Conservation (phyloP, 2,329 filamentous ascomycete species). For the Xylaria sp. region DNA sequence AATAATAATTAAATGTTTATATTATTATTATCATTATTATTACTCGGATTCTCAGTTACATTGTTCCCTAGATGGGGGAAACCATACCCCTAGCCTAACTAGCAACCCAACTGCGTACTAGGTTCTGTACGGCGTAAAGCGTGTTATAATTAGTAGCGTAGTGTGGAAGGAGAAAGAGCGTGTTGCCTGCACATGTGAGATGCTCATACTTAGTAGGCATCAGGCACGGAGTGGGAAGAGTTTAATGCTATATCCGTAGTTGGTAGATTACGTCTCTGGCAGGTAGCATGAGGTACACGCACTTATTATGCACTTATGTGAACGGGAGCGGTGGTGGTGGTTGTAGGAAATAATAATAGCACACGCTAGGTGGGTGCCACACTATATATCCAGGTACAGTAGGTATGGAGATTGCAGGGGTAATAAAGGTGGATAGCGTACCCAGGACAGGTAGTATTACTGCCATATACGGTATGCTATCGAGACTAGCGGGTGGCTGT, state of each 20-base stretch:
- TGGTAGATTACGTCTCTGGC: neutral
- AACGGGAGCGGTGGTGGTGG: neutral
- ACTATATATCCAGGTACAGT: neutral
- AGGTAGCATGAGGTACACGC: neutral
- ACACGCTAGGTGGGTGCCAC: neutral
- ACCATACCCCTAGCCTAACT: conserved; percentile 12
- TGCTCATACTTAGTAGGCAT: too few relatives aligned
- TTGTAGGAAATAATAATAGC: conserved; percentile 1
- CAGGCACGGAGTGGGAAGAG: neutral
- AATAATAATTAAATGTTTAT: neutral
- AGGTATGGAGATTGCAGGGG: conserved; percentile 22
- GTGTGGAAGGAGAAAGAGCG: neutral
- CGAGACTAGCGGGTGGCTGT: conserved; percentile 19
- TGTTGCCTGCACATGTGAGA: conserved; percentile 7
- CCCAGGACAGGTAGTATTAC: conserved; percentile 10
- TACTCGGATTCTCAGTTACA: conserved; percentile 10
- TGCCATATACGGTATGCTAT: conserved; percentile 14
- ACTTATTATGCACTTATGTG: neutral
- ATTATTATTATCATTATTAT: conserved; percentile 15
- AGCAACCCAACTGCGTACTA: neutral
- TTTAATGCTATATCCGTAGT: conserved; percentile 15
- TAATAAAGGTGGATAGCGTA: neutral
- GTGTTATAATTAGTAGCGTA: conserved; percentile 26
- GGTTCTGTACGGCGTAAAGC: conserved; percentile 10
- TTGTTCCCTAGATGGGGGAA: conserved; percentile 24